Evolutionary conservation across 495 filamentous ascomycete genomes (phyloP), one percentile per base, ranked within the genome.

Genomic region (Evernia prunastri): DNA sequence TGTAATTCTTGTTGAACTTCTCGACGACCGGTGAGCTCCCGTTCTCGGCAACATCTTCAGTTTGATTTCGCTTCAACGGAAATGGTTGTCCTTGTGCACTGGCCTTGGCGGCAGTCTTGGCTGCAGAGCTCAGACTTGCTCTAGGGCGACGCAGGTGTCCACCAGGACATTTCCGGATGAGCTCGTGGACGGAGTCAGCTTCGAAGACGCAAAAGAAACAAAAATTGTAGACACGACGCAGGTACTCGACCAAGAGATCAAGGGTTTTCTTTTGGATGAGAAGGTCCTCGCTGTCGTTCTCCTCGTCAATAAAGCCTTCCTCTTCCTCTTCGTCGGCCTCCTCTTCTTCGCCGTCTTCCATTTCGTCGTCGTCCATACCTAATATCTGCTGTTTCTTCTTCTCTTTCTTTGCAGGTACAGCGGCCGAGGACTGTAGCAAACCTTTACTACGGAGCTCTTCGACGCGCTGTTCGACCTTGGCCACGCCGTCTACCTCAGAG

Each of bases 201-300:
- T 97, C 95, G 70, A 97, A 97, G 33, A 98, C 94, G 75, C 94
- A 98, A 79, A 97, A 98, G 79, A 98, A 96, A 79, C 94, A 98
- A 77, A 97, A 97, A 73, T 93, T 96, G 83, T 92, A 94, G 59
- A 97, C 93, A 18, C 94, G 86, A 42, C 94, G 91, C 58, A 98
- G 82, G 73, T 98, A 98, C 74, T 98, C 94, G 42, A 99, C 93
- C 74, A 94, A 82, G 59, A 99, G 77, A 74, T 99, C 94, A 43
- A 99, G 82, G 69, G 90, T 92, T 83, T 99, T 99, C 78, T 97
- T 97, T 79, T 93, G 91, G 27, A 86, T 83, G 40, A 96, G 71
- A n/a, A 96, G 78, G 18, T 96, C 92, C 68, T 92, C 89, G 69
- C 94, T 91, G 68, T 96, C 92, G 35, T 86, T 82, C 62, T 96